Evolutionary conservation across 495 filamentous ascomycete species (phyloP).

Genomic region (Aspergillus carlsbadensis): DNA sequence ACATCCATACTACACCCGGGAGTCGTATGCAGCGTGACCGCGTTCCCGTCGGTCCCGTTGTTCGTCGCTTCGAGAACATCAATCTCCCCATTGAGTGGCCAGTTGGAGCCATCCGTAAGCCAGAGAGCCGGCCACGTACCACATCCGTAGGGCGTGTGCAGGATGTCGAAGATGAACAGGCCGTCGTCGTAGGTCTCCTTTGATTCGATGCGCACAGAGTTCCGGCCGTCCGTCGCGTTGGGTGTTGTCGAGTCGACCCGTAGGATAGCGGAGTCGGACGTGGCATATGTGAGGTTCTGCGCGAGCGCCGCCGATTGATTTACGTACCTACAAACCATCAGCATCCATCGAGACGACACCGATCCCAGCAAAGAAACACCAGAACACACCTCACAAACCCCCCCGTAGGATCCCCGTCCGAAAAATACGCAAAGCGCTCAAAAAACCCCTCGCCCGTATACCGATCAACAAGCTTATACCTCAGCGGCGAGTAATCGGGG

Average conservation of each 20-base stretch:
- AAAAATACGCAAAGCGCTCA: slow-evolving; percentile 53
- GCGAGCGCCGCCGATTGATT: slow-evolving; percentile 25
- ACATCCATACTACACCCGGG: slow-evolving; percentile 46
- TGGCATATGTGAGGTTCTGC: slow-evolving; percentile 53
- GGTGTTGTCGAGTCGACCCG: slow-evolving; percentile 50
- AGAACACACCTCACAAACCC: slow-evolving; percentile 51
- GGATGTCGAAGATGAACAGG: slow-evolving; percentile 56
- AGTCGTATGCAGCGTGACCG: slow-evolving; percentile 46
- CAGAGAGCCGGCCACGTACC: slow-evolving; percentile 61
- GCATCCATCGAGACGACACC: background rate
- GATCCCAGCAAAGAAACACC: no score
- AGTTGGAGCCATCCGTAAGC: slow-evolving; percentile 58
- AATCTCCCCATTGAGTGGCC: slow-evolving; percentile 57
- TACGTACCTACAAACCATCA: slow-evolving; percentile 31
- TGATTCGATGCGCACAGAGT: slow-evolving; percentile 56
- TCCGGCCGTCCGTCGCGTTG: slow-evolving; percentile 44
- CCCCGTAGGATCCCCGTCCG: slow-evolving; percentile 48
- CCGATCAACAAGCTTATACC: slow-evolving; percentile 51
- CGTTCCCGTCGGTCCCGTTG: slow-evolving; percentile 42
- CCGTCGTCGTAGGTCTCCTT: slow-evolving; percentile 47
- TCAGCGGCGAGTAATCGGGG: slow-evolving; percentile 50
- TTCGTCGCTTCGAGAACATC: slow-evolving; percentile 50
- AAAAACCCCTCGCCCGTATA: slow-evolving; percentile 51
- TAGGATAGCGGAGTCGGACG: slow-evolving; percentile 46
- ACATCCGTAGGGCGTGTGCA: slow-evolving; percentile 50